These are phyloP conservation scores for Scleroderma citrinum DNA, from an alignment of 768 basidiomycete genomes.

Conservation along the genomic window DNA sequence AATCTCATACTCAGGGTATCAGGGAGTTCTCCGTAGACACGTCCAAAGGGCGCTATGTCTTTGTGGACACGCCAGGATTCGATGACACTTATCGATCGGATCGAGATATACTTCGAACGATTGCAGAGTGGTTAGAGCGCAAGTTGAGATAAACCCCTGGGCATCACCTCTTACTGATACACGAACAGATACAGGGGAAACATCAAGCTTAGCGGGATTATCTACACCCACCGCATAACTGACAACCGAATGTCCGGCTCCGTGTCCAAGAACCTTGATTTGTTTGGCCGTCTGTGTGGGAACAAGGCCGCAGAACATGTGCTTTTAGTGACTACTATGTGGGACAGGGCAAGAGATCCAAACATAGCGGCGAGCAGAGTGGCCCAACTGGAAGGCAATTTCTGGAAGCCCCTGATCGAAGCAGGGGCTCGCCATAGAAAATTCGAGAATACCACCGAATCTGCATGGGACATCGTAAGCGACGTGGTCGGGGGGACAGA, in stretches of 20 bases:
- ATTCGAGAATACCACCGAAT: background rate
- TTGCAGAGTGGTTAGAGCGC: slow-evolving; percentile 1
- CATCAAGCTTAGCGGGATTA: slow-evolving; percentile 23
- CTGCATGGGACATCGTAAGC: background rate
- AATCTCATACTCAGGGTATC: slow-evolving; percentile 3
- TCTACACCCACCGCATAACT: slow-evolving; percentile 31
- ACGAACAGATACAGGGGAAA: slow-evolving; percentile 1
- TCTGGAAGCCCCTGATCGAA: slow-evolving; percentile 11
- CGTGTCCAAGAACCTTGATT: slow-evolving; percentile 22
- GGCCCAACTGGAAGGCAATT: slow-evolving; percentile 17
- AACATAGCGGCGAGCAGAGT: slow-evolving; percentile 12
- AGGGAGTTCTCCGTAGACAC: slow-evolving; percentile 13
- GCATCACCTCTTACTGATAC: background rate
- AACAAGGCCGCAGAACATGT: slow-evolving; percentile 21
- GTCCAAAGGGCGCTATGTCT: slow-evolving; percentile 8
- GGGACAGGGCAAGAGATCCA: slow-evolving; percentile 22
- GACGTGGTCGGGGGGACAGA: background rate
- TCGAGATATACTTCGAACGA: background rate
- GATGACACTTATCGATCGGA: slow-evolving; percentile 1
- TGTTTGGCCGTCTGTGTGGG: slow-evolving; percentile 34
- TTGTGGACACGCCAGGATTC: slow-evolving; percentile 14
- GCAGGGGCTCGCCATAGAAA: background rate
- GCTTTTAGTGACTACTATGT: slow-evolving; percentile 35
- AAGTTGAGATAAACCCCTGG: slow-evolving; percentile 4
- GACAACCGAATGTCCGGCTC: slow-evolving; percentile 31